phyloP scores from a whole-genome alignment of 2,329 filamentous ascomycete species.

The Aspergillus floridensis region DNA sequence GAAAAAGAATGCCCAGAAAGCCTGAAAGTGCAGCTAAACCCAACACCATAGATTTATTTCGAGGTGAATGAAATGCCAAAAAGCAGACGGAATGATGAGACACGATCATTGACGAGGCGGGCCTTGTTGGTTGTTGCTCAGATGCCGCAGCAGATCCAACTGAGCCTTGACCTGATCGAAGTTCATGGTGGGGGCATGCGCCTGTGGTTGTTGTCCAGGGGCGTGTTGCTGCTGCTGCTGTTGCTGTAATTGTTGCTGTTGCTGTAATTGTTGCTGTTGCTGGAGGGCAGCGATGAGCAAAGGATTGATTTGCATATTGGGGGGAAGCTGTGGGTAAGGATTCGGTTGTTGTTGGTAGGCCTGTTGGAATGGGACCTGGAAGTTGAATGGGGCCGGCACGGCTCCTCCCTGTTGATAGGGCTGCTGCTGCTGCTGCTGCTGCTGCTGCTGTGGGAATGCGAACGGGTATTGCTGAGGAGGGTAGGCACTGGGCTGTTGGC shows the following conservation, averaged over 20 bases:
- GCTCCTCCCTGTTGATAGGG: constrained; percentile 26
- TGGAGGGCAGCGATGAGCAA: constrained; percentile 53
- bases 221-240: constrained; percentile 17
- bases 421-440: constrained; percentile 34
- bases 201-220: constrained; percentile 25
- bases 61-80: not conserved
- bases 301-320: constrained; percentile 56
- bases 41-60: constrained; percentile 8
- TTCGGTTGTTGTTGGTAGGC: constrained; percentile 46
- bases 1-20: constrained; percentile 3
- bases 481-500: constrained; percentile 24
- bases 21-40: constrained; percentile 6
- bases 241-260: constrained; percentile 42
- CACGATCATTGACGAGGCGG: constrained; percentile 27
- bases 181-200: constrained; percentile 31
- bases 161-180: constrained; percentile 45
- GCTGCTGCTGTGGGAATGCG: constrained; percentile 21
- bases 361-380: constrained; percentile 42
- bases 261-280: constrained; percentile 45
- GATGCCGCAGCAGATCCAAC: constrained; percentile 39
- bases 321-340: constrained; percentile 38
- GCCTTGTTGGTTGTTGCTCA: constrained; percentile 35
- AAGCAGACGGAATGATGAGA: constrained; percentile 3
- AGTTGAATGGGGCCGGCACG: constrained; percentile 33
- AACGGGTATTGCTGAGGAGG: constrained; percentile 32